Conservation (phyloP, 257 asterid species). For the Datura wrightii region DNA sequence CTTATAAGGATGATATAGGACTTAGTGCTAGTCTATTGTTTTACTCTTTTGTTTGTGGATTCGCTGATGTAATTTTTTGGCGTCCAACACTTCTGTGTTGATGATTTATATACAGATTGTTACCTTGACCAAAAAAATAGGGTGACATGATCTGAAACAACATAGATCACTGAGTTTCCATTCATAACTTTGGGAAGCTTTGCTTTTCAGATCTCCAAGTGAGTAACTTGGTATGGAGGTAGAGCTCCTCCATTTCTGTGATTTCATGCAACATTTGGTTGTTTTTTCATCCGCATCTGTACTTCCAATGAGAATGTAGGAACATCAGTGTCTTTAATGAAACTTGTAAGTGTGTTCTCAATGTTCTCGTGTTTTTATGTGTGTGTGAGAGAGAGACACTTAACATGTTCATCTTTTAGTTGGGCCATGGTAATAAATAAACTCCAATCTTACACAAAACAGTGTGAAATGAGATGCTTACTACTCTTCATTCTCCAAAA, state of each 20-base stretch:
- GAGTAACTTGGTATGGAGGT: background rate
- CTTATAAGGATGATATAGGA: no score
- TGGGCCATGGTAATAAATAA: background rate
- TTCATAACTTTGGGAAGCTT: background rate
- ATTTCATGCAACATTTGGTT: slow-evolving; percentile 10
- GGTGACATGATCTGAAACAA: background rate
- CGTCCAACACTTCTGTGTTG: background rate
- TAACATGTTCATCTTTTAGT: background rate
- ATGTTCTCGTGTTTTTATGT: background rate
- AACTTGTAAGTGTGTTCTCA: background rate
- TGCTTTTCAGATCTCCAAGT: background rate
- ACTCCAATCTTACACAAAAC: background rate
- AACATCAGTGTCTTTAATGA: background rate
- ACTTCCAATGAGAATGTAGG: background rate
- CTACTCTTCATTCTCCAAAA: no score
- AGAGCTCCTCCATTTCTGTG: background rate
- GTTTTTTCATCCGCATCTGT: background rate
- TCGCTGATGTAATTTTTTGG: background rate
- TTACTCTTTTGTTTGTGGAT: background rate
- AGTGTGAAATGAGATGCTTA: background rate
- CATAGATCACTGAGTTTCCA: background rate
- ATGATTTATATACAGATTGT: background rate
- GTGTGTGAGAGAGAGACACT: background rate
- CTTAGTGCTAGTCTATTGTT: background rate
- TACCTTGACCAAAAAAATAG: background rate